A percentile compares a stretch with the other conserved stretches of the same genome.
Conservation (phyloP, 1,139 yeast species). For the Suhomyces choctaworum region DNA sequence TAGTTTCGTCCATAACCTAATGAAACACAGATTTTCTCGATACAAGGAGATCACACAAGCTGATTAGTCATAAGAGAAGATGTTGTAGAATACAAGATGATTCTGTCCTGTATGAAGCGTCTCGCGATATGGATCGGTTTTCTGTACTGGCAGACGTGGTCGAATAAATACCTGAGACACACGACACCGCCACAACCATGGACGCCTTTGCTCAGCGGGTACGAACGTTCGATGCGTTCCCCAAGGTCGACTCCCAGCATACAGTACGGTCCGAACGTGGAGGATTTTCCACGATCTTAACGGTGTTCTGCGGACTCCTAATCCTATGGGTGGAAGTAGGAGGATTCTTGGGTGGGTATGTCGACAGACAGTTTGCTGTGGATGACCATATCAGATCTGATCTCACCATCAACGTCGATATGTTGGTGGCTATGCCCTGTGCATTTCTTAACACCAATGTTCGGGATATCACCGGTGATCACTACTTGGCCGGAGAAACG, state of each 20-base stretch:
- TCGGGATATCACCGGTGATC: conserved; percentile 74
- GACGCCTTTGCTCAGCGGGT: conserved; percentile 43
- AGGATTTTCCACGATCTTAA: conserved; percentile 69
- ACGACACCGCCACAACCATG: conserved; percentile 24
- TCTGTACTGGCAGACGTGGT: not conserved
- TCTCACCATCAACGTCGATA: conserved; percentile 72
- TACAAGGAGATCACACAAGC: too few species aligned
- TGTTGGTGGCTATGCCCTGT: conserved; percentile 86
- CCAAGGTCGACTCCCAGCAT: conserved; percentile 80
- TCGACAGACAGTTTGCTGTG: conserved; percentile 76
- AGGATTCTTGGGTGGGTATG: conserved; percentile 78
- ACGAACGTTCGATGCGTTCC: conserved; percentile 80
- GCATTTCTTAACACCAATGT: conserved; percentile 72
- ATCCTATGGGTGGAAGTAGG: conserved; percentile 87
- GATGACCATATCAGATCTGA: conserved; percentile 61
- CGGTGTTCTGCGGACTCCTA: conserved; percentile 61
- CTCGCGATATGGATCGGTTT: not conserved
- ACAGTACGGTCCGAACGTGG: conserved; percentile 75
- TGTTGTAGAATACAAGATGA: not conserved
- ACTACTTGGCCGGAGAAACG: conserved; percentile 73
- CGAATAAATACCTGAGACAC: too few species aligned
- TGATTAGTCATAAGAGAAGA: too few species aligned
- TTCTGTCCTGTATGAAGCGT: not conserved
- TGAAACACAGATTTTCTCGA: too few species aligned
- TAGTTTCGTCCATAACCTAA: too few species aligned